Evolutionary conservation across 1,284 basidiomycete species (phyloP).

Genomic region (Schizophyllum amplum): DNA sequence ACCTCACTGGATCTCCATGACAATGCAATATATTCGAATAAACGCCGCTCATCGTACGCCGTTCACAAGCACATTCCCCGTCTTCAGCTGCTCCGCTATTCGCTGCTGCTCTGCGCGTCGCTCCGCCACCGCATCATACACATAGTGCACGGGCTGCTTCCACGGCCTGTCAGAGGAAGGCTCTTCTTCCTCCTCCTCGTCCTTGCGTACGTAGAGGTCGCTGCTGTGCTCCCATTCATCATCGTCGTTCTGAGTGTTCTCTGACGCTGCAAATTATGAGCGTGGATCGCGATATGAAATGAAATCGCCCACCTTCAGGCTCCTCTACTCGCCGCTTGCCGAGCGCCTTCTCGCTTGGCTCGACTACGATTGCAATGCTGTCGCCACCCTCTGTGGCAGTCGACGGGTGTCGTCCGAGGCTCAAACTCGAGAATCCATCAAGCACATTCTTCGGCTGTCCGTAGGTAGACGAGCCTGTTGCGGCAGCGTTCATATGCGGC

Average conservation of each 20-base stretch:
- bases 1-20: too few species aligned
- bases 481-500: slow-evolving; percentile 30
- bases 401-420: slow-evolving; percentile 12
- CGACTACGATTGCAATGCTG: slow-evolving; percentile 15
- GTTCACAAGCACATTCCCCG: neutral
- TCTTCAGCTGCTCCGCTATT: neutral
- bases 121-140: slow-evolving; percentile 77
- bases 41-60: neutral
- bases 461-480: neutral
- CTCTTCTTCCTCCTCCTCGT: slow-evolving; percentile 15
- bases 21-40: neutral
- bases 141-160: slow-evolving; percentile 51
- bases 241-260: slow-evolving; percentile 2
- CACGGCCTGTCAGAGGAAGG: neutral
- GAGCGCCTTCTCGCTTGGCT: slow-evolving; percentile 69
- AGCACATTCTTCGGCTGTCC: neutral
- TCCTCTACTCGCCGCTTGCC: slow-evolving; percentile 67
- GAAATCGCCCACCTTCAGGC: slow-evolving; percentile 33
- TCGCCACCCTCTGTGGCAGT: slow-evolving; percentile 8
- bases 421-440: neutral
- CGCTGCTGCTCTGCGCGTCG: slow-evolving; percentile 24
- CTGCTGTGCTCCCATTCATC: slow-evolving; percentile 1
- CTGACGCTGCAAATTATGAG: neutral
- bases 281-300: neutral
- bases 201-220: slow-evolving; percentile 2